Percentiles rank a stretch among this genome's conserved stretches.
phyloP scores from a whole-genome alignment of 169 alveolate species.

The Perkinsus olseni region DNA sequence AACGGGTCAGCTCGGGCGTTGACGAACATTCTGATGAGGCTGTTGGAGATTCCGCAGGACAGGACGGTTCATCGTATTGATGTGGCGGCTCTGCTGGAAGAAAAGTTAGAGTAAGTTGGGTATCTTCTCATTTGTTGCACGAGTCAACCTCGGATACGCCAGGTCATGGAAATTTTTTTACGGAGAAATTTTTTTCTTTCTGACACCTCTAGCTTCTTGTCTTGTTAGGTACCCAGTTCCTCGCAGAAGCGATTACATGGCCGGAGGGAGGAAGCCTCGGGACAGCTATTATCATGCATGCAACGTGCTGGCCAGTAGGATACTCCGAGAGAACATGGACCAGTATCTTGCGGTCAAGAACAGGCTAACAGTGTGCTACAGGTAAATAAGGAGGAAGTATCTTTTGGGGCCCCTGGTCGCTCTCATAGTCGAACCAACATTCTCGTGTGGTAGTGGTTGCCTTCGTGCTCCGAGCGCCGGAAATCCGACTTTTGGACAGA shows the following conservation, averaged over 20 bases:
- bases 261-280: conserved; percentile 5
- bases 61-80: neutral
- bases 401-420: neutral
- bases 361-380: neutral
- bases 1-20: neutral
- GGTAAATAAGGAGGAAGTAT: neutral
- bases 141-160: neutral
- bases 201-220: neutral
- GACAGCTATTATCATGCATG: conserved; percentile 10
- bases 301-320: neutral
- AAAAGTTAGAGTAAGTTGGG: neutral
- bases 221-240: neutral
- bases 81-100: neutral
- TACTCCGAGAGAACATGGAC: neutral
- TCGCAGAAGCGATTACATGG: neutral
- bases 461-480: too few species aligned
- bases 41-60: conserved; percentile 11
- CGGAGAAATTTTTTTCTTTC: too few species aligned
- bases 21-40: conserved; percentile 2
- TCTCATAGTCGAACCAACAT: neutral
- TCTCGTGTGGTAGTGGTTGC: too few species aligned
- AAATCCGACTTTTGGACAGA: too few species aligned
- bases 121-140: too few species aligned
- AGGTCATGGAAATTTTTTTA: neutral
- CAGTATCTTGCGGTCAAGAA: neutral